Conservation (phyloP, 1,284 basidiomycete species). For the Microbotryum scabiosae region DNA sequence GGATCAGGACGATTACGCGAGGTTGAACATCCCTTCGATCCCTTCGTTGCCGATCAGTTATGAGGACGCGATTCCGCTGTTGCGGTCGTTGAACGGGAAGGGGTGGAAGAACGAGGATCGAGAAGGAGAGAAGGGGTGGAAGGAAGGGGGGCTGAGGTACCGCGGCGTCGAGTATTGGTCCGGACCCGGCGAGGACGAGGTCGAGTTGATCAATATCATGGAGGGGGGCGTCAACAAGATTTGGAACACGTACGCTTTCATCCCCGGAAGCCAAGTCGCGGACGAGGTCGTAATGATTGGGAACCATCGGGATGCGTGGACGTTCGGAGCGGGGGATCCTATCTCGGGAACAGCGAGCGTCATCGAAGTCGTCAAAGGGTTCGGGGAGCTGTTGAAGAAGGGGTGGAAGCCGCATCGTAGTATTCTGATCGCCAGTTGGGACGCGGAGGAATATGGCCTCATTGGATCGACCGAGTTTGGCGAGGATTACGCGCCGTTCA, state of each 20-base stretch:
- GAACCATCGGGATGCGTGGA: conserved; percentile 71
- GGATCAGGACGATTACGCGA: not conserved
- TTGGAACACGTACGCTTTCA: conserved; percentile 71
- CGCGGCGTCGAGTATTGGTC: conserved; percentile 48
- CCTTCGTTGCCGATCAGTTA: conserved; percentile 45
- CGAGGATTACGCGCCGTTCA: conserved; percentile 40
- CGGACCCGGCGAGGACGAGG: conserved; percentile 44
- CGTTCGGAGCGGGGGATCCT: conserved; percentile 62
- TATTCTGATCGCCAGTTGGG: conserved; percentile 83
- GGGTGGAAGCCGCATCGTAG: conserved; percentile 88
- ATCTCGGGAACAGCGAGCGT: conserved; percentile 78
- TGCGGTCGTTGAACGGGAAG: conserved; percentile 34
- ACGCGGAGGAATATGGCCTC: conserved; percentile 73
- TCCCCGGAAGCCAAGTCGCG: conserved; percentile 66
- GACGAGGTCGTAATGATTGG: conserved; percentile 81
- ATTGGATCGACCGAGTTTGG: conserved; percentile 41
- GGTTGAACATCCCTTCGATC: conserved; percentile 52
- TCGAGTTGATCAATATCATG: conserved; percentile 50
- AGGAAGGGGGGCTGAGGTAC: conserved; percentile 43
- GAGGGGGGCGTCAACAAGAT: conserved; percentile 59
- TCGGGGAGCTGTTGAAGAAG: conserved; percentile 58
- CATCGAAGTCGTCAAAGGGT: conserved; percentile 72
- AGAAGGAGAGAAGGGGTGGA: conserved; percentile 2
- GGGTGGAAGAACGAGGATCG: conserved; percentile 31
- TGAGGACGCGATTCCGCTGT: conserved; percentile 20